These are phyloP conservation scores for Kodamaea leandrae DNA, from an alignment of 805 yeast species.

Conservation along the genomic window DNA sequence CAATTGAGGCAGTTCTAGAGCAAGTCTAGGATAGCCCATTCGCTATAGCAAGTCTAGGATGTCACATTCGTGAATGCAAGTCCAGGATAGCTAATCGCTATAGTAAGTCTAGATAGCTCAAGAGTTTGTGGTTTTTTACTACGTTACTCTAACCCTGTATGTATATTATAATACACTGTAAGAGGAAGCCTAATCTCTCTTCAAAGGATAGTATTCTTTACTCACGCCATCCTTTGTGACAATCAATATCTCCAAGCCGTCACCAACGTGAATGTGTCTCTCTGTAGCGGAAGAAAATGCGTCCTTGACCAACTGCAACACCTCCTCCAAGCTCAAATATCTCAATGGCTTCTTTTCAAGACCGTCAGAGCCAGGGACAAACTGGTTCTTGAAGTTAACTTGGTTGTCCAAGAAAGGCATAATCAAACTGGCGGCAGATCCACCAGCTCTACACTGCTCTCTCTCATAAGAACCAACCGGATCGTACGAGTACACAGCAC, in stretches of 20 bases:
- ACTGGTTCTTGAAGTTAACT: constrained; percentile 93
- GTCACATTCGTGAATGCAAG: neutral
- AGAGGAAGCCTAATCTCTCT: constrained; percentile 60
- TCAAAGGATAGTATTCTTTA: constrained; percentile 78
- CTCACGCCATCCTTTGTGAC: constrained; percentile 92
- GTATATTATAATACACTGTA: constrained; percentile 7
- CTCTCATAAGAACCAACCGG: constrained; percentile 98
- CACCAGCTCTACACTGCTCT: constrained; percentile 97
- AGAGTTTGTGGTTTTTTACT: neutral
- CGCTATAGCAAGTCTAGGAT: neutral
- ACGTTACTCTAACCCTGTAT: neutral
- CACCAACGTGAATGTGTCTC: constrained; percentile 98
- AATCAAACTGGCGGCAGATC: constrained; percentile 92
- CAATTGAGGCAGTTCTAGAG: no score
- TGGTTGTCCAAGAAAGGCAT: constrained; percentile 98
- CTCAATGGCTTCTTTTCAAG: constrained; percentile 56
- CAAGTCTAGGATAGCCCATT: neutral
- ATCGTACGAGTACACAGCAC: constrained; percentile 93
- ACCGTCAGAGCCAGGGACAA: constrained; percentile 70
- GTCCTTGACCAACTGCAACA: constrained; percentile 81
- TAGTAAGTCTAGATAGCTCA: no score
- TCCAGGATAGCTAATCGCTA: no score
- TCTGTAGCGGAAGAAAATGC: constrained; percentile 96
- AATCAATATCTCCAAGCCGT: constrained; percentile 85
- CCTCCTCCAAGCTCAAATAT: constrained; percentile 78